A percentile compares a stretch with the other conserved stretches of the same genome.
Evolutionary conservation across 2,329 filamentous ascomycete species (phyloP).

Genomic region (Calonectria henricotiae): DNA sequence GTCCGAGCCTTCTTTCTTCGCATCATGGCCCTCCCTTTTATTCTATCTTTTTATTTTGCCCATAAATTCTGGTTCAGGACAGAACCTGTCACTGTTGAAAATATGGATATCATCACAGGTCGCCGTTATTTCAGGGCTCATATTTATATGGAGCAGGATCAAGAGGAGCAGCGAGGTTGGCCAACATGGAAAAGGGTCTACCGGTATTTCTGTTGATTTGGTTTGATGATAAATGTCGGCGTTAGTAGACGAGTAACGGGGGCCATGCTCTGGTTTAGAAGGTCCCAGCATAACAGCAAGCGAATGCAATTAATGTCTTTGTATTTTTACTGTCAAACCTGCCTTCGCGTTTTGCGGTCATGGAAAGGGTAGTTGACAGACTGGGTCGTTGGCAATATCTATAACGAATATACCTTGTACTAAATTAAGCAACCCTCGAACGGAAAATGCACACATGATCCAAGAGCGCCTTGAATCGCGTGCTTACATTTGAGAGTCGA

Average conservation of each 20-base stretch:
- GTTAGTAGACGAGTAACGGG: not conserved
- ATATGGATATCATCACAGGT: slow-evolving; percentile 92
- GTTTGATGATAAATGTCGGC: slow-evolving; percentile 2
- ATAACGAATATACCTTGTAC: not conserved
- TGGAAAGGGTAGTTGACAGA: not conserved
- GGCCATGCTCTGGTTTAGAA: not conserved
- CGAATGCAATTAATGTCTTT: slow-evolving; percentile 6
- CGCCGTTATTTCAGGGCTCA: slow-evolving; percentile 87
- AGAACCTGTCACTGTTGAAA: slow-evolving; percentile 69
- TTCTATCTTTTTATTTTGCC: slow-evolving; percentile 77
- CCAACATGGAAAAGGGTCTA: slow-evolving; percentile 84
- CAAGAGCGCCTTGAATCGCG: not conserved
- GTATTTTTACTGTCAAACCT: not conserved
- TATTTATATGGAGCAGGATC: slow-evolving; percentile 84
- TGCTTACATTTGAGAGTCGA: not conserved
- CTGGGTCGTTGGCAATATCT: not conserved
- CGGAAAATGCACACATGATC: not conserved
- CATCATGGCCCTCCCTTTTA: slow-evolving; percentile 80
- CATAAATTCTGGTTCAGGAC: slow-evolving; percentile 82
- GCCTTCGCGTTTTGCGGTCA: not conserved
- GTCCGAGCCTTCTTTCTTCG: slow-evolving; percentile 80
- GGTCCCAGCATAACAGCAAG: slow-evolving; percentile 2
- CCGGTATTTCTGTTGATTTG: slow-evolving; percentile 76
- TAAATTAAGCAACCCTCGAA: not conserved
- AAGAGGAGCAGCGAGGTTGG: slow-evolving; percentile 80